Conservation (phyloP, 768 basidiomycete genomes). For the Lactarius sanguifluus region DNA sequence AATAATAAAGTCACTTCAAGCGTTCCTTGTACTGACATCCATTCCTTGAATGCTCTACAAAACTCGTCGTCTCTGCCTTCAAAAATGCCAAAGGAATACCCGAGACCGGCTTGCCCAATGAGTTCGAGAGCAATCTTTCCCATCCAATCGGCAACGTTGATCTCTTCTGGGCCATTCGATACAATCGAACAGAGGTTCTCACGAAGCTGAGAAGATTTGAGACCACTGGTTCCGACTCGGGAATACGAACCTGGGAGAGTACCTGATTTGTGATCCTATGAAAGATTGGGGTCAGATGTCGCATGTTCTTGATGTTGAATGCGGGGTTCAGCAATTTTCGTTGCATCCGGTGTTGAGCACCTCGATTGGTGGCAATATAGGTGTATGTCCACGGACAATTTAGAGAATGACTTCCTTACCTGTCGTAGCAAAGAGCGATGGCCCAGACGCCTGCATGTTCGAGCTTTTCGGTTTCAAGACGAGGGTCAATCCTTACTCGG, state of each 20-base stretch:
- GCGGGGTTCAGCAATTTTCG: constrained; percentile 24
- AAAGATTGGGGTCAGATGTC: constrained; percentile 30
- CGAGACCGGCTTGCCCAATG: constrained; percentile 32
- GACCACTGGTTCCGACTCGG: background rate
- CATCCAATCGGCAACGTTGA: constrained; percentile 30
- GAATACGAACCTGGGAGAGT: background rate
- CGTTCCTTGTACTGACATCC: constrained; percentile 6
- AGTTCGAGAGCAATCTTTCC: constrained; percentile 29
- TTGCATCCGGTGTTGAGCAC: constrained; percentile 15
- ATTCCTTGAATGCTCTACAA: constrained; percentile 25
- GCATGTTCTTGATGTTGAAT: constrained; percentile 31
- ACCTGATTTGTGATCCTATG: constrained; percentile 26
- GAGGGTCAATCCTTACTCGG: no score
- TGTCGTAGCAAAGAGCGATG: background rate
- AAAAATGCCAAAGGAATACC: constrained; percentile 28
- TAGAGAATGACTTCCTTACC: background rate
- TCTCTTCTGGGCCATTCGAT: constrained; percentile 13
- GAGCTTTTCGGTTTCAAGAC: background rate
- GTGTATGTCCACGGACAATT: background rate
- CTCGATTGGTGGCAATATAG: background rate
- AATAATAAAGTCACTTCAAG: background rate
- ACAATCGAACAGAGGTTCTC: background rate
- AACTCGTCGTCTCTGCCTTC: background rate
- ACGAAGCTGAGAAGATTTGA: background rate
- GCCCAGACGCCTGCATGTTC: background rate